phyloP scores from a whole-genome alignment of 768 basidiomycete genomes.

The Gloeostereum incarnatum region DNA sequence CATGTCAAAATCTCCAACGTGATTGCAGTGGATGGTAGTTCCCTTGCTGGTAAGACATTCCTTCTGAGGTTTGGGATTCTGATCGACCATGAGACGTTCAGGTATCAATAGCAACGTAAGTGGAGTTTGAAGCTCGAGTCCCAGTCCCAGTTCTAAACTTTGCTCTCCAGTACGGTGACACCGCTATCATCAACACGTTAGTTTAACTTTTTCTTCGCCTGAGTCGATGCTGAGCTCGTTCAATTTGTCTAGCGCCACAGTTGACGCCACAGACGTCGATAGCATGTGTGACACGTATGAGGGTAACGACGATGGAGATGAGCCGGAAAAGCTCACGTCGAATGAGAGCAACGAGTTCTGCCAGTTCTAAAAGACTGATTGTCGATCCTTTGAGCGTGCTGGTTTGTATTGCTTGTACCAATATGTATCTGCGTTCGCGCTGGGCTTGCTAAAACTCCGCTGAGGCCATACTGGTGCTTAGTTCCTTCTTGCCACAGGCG shows the following conservation, averaged over 20 bases:
- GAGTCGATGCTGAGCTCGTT: neutral
- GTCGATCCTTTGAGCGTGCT: no score
- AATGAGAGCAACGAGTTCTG: no score
- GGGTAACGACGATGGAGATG: slow-evolving; percentile 8
- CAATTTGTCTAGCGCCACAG: neutral
- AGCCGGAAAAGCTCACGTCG: no score
- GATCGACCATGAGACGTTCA: neutral
- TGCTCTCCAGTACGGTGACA: neutral
- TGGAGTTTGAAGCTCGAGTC: neutral
- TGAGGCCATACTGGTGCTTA: no score
- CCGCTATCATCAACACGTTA: neutral
- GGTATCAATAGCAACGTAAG: neutral
- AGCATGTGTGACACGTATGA: slow-evolving; percentile 2
- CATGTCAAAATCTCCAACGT: slow-evolving; percentile 1
- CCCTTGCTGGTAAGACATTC: slow-evolving; percentile 3
- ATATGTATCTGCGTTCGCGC: no score
- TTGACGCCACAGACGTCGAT: slow-evolving; percentile 1
- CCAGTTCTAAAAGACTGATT: no score
- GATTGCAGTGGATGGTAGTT: neutral
- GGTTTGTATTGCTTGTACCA: no score
- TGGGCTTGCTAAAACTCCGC: no score
- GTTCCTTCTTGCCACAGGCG: no score
- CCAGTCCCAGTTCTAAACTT: neutral
- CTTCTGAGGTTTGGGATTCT: neutral
- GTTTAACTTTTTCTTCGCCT: neutral